These are phyloP conservation scores for barley (Hordeum vulgare) DNA, from an alignment of 176 grass and related monocot genomes.

Conservation along the genomic window MorexV3_pseudomolecules_assembly NC_058522.1:492897309-492897808, in stretches of 20 bases:
- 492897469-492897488: slow-evolving; percentile 18
- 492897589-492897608: slow-evolving; percentile 86
- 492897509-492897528: slow-evolving; percentile 48
- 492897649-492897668: not conserved
- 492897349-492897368: slow-evolving; percentile 79
- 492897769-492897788: not conserved
- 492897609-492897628: slow-evolving; percentile 4
- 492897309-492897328: not conserved
- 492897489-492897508: not conserved
- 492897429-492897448: slow-evolving; percentile 92
- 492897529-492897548: slow-evolving; percentile 99
- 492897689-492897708: slow-evolving; percentile 3
- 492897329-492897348: slow-evolving; percentile 43
- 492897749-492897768: not conserved
- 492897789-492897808: not conserved
- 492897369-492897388: slow-evolving; percentile 49
- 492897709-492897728: not conserved
- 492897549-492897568: slow-evolving; percentile 81
- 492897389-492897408: slow-evolving; percentile 87
- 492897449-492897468: slow-evolving; percentile 25
- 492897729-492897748: not conserved
- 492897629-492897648: not conserved
- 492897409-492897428: slow-evolving; percentile 89
- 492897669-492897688: not conserved
- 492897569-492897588: slow-evolving; percentile 69